phyloP scores from a whole-genome alignment of 176 grass and related monocot genomes.

The Carex myosuroides region DNA sequence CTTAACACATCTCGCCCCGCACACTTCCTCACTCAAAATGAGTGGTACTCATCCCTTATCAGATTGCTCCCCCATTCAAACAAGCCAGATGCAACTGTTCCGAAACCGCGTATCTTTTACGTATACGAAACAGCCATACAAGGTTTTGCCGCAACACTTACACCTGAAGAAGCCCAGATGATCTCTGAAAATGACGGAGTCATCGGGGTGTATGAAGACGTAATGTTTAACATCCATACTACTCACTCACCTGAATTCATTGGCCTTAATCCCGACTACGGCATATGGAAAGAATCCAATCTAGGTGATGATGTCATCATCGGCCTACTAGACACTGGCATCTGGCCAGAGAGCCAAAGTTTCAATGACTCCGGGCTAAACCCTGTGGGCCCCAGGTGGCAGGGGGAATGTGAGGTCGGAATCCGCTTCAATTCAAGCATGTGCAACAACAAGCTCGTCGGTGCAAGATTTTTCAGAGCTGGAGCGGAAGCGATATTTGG shows the following conservation, averaged over 20 bases:
- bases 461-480: constrained; percentile 11
- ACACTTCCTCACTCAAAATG: background rate
- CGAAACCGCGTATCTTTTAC: constrained; percentile 21
- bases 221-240: constrained; percentile 6
- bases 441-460: constrained; percentile 35
- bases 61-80: background rate
- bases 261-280: constrained; percentile 11
- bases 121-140: constrained; percentile 22
- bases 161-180: background rate
- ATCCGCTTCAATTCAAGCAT: constrained; percentile 12
- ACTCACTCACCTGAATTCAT: constrained; percentile 28
- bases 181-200: constrained; percentile 11
- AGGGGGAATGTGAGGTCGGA: constrained; percentile 19
- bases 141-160: constrained; percentile 24
- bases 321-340: constrained; percentile 23
- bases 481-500: background rate
- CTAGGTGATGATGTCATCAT: constrained; percentile 26
- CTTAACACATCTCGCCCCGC: constrained; percentile 1
- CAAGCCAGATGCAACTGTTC: background rate
- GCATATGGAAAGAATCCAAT: constrained; percentile 21
- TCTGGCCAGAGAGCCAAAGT: constrained; percentile 33
- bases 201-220: constrained; percentile 21
- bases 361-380: constrained; percentile 19
- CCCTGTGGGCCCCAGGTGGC: constrained; percentile 1
- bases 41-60: constrained; percentile 12